These are phyloP conservation scores for Haplosporangium sp. DNA, from an alignment of 371 early-diverging fungal genomes.

Conservation along the genomic window DNA sequence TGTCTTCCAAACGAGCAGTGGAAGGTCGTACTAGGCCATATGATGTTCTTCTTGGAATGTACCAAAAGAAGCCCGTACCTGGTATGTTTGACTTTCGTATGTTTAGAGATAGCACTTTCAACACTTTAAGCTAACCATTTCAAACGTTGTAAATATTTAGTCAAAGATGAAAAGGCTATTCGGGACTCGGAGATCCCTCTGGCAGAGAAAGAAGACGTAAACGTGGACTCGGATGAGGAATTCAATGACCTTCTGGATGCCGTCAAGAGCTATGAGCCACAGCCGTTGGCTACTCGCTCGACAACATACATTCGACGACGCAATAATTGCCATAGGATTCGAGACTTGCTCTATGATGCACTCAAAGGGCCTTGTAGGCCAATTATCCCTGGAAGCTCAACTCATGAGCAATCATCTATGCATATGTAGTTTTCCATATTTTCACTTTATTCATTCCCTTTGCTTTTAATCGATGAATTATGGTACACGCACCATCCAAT, in stretches of 20 bases:
- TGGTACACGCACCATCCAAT: too few relatives aligned
- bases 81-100: constrained; percentile 39
- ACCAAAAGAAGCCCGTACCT: constrained; percentile 73
- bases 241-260: constrained; percentile 70
- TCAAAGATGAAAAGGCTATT: constrained; percentile 40
- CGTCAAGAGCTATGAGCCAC: constrained; percentile 64
- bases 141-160: too few relatives aligned
- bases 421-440: too few relatives aligned
- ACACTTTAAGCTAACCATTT: too few relatives aligned
- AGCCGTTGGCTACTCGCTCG: constrained; percentile 70
- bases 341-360: constrained; percentile 77
- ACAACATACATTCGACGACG: constrained; percentile 67
- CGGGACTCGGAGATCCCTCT: constrained; percentile 37
- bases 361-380: constrained; percentile 51
- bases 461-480: neutral
- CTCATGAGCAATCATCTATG: constrained; percentile 38
- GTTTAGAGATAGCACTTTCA: too few relatives aligned
- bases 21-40: constrained; percentile 80
- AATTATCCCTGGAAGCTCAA: constrained; percentile 3
- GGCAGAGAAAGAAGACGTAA: constrained; percentile 58
- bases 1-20: constrained; percentile 85
- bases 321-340: constrained; percentile 70
- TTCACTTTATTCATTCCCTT: too few relatives aligned
- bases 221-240: constrained; percentile 76
- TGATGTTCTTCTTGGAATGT: constrained; percentile 76